Evolutionary conservation across 345 rosid genomes (phyloP).

Genomic region (Ricinus communis): DNA sequence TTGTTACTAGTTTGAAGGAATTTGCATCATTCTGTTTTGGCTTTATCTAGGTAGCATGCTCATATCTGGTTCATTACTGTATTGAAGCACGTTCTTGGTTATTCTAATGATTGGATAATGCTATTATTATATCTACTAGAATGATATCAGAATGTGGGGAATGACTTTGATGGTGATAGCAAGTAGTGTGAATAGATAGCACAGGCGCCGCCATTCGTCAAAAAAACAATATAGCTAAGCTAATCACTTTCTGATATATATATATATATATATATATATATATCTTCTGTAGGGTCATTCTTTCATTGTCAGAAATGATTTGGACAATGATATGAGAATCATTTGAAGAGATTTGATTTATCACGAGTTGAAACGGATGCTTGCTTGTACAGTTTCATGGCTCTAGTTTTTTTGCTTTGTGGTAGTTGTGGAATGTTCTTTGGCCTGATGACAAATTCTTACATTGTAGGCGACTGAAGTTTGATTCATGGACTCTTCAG

Average conservation of each 20-base stretch:
- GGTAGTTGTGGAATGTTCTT: background rate
- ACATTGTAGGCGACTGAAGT: background rate
- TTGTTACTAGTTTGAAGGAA: background rate
- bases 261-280: background rate
- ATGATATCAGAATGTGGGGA: background rate
- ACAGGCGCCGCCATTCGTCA: background rate
- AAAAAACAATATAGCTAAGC: too few species aligned
- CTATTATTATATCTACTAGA: background rate
- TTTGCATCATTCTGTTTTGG: background rate
- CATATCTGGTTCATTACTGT: background rate
- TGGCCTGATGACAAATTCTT: background rate
- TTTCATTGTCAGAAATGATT: constrained; percentile 2
- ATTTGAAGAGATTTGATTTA: background rate
- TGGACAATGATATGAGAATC: background rate
- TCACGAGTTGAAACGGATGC: too few species aligned
- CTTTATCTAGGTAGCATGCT: background rate
- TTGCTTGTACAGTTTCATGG: background rate
- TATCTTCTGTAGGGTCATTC: background rate
- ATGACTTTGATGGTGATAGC: constrained; percentile 14
- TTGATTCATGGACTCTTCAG: background rate
- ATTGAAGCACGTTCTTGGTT: background rate
- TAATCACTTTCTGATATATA: background rate
- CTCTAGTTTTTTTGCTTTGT: background rate
- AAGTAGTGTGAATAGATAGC: background rate
- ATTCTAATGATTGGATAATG: background rate